Evolutionary conservation across 495 filamentous ascomycete species (phyloP), one percentile per base, ranked within the genome.

Genomic region (Collariella sp.): DNA sequence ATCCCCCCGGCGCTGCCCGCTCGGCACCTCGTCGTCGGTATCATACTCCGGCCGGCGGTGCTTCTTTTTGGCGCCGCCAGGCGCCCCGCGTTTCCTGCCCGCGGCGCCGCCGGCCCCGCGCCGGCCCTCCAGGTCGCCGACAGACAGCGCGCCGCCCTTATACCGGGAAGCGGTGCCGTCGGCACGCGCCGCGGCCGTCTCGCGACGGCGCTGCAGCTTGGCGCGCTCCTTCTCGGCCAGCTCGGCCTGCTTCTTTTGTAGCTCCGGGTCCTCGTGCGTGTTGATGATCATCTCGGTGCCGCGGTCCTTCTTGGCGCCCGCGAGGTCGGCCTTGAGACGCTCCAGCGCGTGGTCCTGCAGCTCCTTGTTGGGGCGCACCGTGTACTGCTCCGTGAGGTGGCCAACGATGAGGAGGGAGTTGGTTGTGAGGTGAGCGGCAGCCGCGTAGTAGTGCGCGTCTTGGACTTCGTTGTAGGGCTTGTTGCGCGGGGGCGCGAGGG

Each of bases 361-460:
- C 36, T 80, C 71, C 38, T 80, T 78, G 44, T 85, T 84, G 3
- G 87, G 86, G 50, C 78, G 75, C 34, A 95, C 76, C 1, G 78
- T 81, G 56, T 93, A 81, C 31, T 85, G 81, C 50, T 89, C 83
- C 12, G 86, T 87, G 54, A 95, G 69, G 66, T 94, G 89, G 54
- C 87, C 87, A 23, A 87, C 85, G 20, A 89, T 74, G 61, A 87
- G 78, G 51, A 95, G 78, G 2, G 89, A 70, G 34, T 80, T 79
- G 18, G 83, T 82, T 7, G 77, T 78, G 57, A 88, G 77, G 42
- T 85, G 79, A 0, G 88, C 86, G 19, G 87, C 82, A 5, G 80
- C 83, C 10, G 93, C 80, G 66, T 96, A 96, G 42, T 86, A 87
- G 62, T 91, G 87, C 11, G 87, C 83, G 41, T 77, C 75, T 58